Conservation (phyloP, 2,329 filamentous ascomycete genomes). For the Graphilbum fragrans region DNA sequence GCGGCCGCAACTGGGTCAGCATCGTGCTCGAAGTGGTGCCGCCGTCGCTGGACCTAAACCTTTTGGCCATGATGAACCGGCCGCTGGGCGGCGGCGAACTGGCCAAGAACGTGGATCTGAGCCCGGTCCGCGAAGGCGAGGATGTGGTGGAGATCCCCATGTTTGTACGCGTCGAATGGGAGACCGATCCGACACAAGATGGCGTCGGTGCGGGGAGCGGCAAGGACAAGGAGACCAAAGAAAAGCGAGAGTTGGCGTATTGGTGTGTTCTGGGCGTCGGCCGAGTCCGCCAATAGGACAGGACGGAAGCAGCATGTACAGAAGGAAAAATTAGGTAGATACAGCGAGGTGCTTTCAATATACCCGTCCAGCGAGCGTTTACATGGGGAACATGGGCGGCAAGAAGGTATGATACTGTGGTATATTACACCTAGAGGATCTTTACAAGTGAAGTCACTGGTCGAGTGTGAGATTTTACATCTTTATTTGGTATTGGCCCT, state of each 20-base stretch:
- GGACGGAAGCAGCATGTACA: background rate
- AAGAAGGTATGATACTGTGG: too few relatives aligned
- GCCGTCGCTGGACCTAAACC: conserved; percentile 33
- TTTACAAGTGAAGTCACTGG: too few relatives aligned
- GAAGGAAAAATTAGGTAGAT: background rate
- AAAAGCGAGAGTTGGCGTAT: conserved; percentile 83
- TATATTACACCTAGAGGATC: too few relatives aligned
- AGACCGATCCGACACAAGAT: conserved; percentile 50
- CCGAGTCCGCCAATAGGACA: conserved; percentile 46
- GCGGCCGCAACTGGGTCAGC: conserved; percentile 86
- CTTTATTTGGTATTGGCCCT: too few relatives aligned
- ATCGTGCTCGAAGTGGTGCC: conserved; percentile 86
- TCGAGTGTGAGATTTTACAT: too few relatives aligned
- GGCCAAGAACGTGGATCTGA: conserved; percentile 21
- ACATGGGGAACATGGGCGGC: background rate
- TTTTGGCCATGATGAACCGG: conserved; percentile 14
- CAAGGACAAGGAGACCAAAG: conserved; percentile 50
- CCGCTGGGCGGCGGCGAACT: conserved; percentile 19
- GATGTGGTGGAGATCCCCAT: conserved; percentile 79
- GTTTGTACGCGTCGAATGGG: conserved; percentile 88
- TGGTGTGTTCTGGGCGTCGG: conserved; percentile 91
- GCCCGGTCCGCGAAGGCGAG: conserved; percentile 44
- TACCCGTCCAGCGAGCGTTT: too few relatives aligned
- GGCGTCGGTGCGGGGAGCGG: conserved; percentile 44
- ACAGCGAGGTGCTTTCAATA: background rate